Percentiles rank a stretch among this genome's conserved stretches.
Evolutionary conservation across 2,329 filamentous ascomycete genomes (phyloP).

Genomic region (Stagonosporopsis tanaceti): DNA sequence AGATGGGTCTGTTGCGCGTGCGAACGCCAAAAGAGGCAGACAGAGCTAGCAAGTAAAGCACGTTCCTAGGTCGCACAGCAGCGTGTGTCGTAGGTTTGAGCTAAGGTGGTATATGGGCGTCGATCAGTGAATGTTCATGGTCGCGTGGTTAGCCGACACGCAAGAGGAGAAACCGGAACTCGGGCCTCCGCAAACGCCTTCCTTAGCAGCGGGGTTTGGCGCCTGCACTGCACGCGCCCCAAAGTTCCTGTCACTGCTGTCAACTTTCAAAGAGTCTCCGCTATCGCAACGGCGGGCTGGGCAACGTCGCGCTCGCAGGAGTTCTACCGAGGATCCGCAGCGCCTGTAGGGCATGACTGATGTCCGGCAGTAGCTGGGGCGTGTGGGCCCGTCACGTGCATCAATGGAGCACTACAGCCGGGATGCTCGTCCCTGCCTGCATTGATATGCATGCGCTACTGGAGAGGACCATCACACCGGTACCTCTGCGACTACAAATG

Average conservation of each 20-base stretch:
- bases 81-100: slow-evolving; percentile 23
- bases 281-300: slow-evolving; percentile 15
- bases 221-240: slow-evolving; percentile 1
- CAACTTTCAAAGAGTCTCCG: slow-evolving; percentile 3
- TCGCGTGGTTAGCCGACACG: slow-evolving; percentile 38
- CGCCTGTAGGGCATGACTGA: slow-evolving; percentile 14
- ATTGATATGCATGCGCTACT: slow-evolving; percentile 37
- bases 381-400: slow-evolving; percentile 29
- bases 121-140: slow-evolving; percentile 36
- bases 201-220: slow-evolving; percentile 20
- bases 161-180: slow-evolving; percentile 33
- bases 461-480: slow-evolving; percentile 43
- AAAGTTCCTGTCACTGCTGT: slow-evolving; percentile 3
- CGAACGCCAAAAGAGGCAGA: slow-evolving; percentile 32
- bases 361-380: slow-evolving; percentile 10
- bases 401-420: slow-evolving; percentile 30
- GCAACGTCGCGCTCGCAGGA: slow-evolving; percentile 24
- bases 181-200: slow-evolving; percentile 27
- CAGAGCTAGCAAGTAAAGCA: slow-evolving; percentile 32
- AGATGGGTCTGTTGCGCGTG: slow-evolving; percentile 27
- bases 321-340: slow-evolving; percentile 17
- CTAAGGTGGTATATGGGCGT: slow-evolving; percentile 18
- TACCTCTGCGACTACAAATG: slow-evolving; percentile 17
- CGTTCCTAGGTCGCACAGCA: slow-evolving; percentile 40
- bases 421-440: slow-evolving; percentile 24